Evolutionary conservation across 1,284 basidiomycete species (phyloP), one percentile per base, ranked within the genome.

Genomic region (Apiotrichum mycotoxinovorans): DNA sequence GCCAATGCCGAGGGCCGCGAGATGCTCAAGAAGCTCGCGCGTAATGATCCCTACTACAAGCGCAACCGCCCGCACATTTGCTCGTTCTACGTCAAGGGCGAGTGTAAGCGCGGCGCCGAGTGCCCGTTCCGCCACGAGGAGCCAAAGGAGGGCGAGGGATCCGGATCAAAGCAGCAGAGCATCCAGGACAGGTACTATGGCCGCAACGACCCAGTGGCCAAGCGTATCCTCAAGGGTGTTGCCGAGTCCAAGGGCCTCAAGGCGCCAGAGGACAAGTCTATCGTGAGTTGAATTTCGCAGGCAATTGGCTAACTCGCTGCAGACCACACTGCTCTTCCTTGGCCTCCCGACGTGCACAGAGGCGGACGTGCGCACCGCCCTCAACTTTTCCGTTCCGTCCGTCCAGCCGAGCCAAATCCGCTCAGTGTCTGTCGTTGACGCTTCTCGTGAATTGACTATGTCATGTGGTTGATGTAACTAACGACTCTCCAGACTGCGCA

Each of bases 111-210:
- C 40, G 96, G 96, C 8, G 80, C 81, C 25, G 91, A 91, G 57
- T 99, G 96, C 75, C 96, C 96, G 0, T 98, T 91, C 78, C 82
- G 87, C 63, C 96, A 98, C 70, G 96, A 98, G 74, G 83, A 88
- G 71, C 91, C 91, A 0, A 82, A 83, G 26, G 84, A 91, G 62
- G 44, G 44, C 33, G 44, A 51, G 35, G 33, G 48, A 12, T 30
- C 30, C 25, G 37, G 35, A 12, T 37, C n/a, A 18, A 27, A 42
- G 25, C 87, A 91, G 70, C 92, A 98, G 78, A 95, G 89, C 68
- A 87, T 97, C 53, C 85, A 89, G 70, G 93, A 97, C 77, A 82
- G 93, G 56, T 97, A 92, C 75, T 87, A 96, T 74, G 94, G 93
- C 10, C 80, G 80, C 26, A 89, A 90, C 65, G 92, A 98, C 69